A percentile compares a stretch with the other conserved stretches of the same genome.
phyloP scores from a whole-genome alignment of 495 filamentous ascomycete genomes.

The Daldinia loculata region DNA sequence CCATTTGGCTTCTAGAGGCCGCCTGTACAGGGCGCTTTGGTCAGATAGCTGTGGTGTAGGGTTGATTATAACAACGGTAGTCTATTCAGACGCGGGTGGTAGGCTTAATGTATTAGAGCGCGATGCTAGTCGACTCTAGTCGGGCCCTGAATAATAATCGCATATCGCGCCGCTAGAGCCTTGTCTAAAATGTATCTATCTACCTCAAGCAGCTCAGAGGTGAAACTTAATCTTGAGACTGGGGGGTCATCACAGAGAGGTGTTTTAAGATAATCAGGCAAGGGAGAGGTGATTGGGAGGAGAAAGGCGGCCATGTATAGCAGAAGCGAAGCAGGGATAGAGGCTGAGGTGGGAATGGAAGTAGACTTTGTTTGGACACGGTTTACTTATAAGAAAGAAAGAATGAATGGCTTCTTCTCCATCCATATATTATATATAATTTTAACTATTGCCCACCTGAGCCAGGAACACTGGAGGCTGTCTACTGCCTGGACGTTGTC shows the following conservation, averaged over 20 bases:
- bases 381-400: constrained; percentile 16
- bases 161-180: neutral
- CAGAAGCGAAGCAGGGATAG: constrained; percentile 16
- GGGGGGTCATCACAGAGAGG: neutral
- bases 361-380: constrained; percentile 24
- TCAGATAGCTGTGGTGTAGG: constrained; percentile 1
- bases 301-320: constrained; percentile 22
- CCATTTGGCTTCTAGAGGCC: constrained; percentile 82
- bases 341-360: constrained; percentile 19
- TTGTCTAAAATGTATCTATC: constrained; percentile 23
- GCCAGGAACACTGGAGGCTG: neutral
- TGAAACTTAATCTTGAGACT: constrained; percentile 11
- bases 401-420: constrained; percentile 31
- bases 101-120: constrained; percentile 11
- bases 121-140: neutral
- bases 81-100: constrained; percentile 1
- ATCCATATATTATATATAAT: constrained; percentile 27
- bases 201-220: constrained; percentile 8
- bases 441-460: neutral
- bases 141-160: constrained; percentile 2
- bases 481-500: neutral
- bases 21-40: neutral
- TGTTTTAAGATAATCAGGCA: neutral
- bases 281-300: neutral
- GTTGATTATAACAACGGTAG: neutral